Base-by-base conservation (phyloP, 1,284 basidiomycete species). In the Mrakiaceae sp. region DNA sequence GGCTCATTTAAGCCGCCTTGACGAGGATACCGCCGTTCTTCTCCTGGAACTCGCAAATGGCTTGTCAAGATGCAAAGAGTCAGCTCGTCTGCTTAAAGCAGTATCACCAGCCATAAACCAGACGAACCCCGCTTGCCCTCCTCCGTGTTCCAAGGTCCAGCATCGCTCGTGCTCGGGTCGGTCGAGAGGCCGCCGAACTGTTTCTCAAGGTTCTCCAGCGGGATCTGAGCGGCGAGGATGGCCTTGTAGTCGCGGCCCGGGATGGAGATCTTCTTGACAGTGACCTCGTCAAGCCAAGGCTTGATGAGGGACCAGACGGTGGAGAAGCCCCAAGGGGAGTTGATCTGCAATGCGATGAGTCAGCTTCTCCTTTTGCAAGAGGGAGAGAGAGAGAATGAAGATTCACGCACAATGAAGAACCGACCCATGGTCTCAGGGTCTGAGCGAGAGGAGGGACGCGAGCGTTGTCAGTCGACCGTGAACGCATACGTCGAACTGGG, bases 211-310 rank as follows among this genome's bases (percentile, higher is more conserved):
- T 88, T 90, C 77, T 90, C 87, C 14, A 78, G 78, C 4, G 87
- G 84, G 73, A 98, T 93, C 80, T 95, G 90, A 68, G 82, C 77
- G 69, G 88, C 74, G 64, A 96, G 77, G 74, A 82, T 82, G 12
- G 81, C 81, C 74, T 89, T 87, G 70, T 77, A 79, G 61, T 71
- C 72, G 59, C 79, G 77, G 48, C 87, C 84, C 60, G 94, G 75
- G 72, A 97, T 92, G 70, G 86, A 82, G 74, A 96, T 93, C 83
- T 98, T 98, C 70, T 83, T 81, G 59, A 92, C 91, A 39, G 94
- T 98, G 49, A 94, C 94, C 71, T 88, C 87, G 79, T 98, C 95
- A 70, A 98, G 81, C 91, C 91, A 98, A 7, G 84, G 85, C 80
- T 93, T 96, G 79, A 98, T 84, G 70, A 93, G 78, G 44, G 79